Percentiles rank a stretch among this genome's conserved stretches.
These are phyloP conservation scores for Fusarium virguliforme DNA, from an alignment of 2,329 filamentous ascomycete species.

Conservation along the genomic window DNA sequence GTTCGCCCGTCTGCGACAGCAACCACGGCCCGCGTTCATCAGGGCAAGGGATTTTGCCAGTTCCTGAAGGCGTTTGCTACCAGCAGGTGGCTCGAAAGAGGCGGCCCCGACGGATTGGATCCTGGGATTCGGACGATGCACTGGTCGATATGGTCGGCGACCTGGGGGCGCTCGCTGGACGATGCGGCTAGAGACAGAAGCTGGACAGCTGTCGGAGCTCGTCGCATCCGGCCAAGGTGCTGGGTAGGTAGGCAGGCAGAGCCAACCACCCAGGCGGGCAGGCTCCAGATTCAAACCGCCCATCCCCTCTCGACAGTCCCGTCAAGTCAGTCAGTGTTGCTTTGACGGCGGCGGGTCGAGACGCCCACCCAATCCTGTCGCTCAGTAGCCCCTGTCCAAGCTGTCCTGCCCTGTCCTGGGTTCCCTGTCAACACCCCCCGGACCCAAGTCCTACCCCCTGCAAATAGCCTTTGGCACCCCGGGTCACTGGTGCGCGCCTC, in stretches of 20 bases:
- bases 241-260: background rate
- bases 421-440: background rate
- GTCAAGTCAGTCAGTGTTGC: conserved; percentile 37
- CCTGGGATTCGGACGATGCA: conserved; percentile 9
- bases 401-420: background rate
- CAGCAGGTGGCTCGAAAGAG: conserved; percentile 17
- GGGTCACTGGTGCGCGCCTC: conserved; percentile 20
- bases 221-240: conserved; percentile 48
- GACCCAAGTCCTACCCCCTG: conserved; percentile 6
- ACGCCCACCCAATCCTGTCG: conserved; percentile 38
- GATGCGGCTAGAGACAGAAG: conserved; percentile 19
- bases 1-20: conserved; percentile 20
- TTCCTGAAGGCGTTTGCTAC: conserved; percentile 10
- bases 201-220: conserved; percentile 5
- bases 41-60: conserved; percentile 8
- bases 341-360: conserved; percentile 41
- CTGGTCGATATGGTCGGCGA: conserved; percentile 2
- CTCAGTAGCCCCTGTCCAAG: conserved; percentile 7
- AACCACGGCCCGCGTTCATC: conserved; percentile 16
- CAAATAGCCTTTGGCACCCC: conserved; percentile 13
- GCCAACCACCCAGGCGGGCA: conserved; percentile 30
- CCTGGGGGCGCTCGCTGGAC: conserved; percentile 16
- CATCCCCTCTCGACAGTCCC: conserved; percentile 27
- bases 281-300: conserved; percentile 23
- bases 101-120: conserved; percentile 21